A percentile compares a stretch with the other conserved stretches of the same genome.
phyloP scores from a whole-genome alignment of 495 filamentous ascomycete species.

The Friedmanniomyces simplex region DNA sequence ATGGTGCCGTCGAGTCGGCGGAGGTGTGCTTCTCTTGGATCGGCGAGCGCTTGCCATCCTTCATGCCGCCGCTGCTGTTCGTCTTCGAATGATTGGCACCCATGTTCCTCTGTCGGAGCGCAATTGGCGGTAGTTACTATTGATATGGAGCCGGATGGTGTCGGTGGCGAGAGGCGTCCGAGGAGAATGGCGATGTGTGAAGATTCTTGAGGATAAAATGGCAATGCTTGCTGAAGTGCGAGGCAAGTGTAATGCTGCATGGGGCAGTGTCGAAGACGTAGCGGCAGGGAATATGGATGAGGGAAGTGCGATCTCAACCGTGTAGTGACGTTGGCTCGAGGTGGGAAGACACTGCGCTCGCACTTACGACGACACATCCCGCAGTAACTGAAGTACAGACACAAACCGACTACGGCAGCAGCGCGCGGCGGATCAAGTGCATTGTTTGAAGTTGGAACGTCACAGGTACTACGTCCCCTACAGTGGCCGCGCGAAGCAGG shows the following conservation, averaged over 20 bases:
- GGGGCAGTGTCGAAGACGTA: background rate
- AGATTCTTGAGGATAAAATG: background rate
- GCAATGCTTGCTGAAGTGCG: background rate
- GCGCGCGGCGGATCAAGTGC: too few species aligned
- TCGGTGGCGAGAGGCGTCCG: background rate
- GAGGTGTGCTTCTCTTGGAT: slow-evolving; percentile 4
- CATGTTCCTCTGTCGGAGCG: background rate
- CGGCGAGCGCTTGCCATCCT: slow-evolving; percentile 1
- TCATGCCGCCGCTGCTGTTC: background rate
- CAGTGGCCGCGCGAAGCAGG: background rate
- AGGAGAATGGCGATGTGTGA: background rate
- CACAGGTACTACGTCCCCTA: background rate
- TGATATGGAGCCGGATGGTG: background rate
- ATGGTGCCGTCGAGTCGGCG: background rate
- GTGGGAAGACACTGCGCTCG: background rate
- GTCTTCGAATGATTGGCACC: background rate
- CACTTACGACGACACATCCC: background rate
- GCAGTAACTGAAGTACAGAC: background rate
- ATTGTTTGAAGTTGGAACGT: background rate
- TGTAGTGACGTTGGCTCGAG: background rate
- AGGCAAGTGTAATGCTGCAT: background rate
- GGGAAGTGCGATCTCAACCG: background rate
- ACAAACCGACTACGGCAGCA: background rate
- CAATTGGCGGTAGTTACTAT: background rate
- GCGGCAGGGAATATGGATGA: too few species aligned